Evolutionary conservation across 306 rosid genomes (phyloP), one percentile per base, ranked within the genome.

Genomic region (Datisca glomerata): DNA sequence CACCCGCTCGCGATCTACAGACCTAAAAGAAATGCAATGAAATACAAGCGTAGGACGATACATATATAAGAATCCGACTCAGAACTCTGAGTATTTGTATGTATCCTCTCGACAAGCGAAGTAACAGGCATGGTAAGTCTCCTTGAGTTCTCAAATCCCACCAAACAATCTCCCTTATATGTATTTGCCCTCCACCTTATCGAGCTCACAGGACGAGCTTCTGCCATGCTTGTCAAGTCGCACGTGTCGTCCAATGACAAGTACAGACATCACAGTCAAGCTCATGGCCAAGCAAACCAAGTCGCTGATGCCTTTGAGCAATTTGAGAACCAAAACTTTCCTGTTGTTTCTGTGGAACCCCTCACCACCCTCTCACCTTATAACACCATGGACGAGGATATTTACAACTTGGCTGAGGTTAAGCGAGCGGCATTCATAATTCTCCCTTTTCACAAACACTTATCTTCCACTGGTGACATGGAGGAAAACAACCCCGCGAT

Each of bases 221-320:
- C 96, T 2, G 96, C 96, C 5, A 80, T 85, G 96, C 77, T 85
- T 48, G 77, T n/a, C n/a, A n/a, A n/a, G n/a, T n/a, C n/a, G n/a
- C n/a, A n/a, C n/a, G n/a, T n/a, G n/a, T 85, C 9, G 87, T 74
- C 25, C 93, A 85, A 45, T 9, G 18, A 9, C 16, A 16, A 37
- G 18, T 16, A n/a, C 13, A 17, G 42, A 13, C 16, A 37, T 9
- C 18, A 7, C 18, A 17, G 8, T 7, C 18, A 12, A 37, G 18
- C 9, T 9, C 18, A 16, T 13, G 7, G 7, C 42, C 17, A 13
- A 16, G n/a, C 17, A 12, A 5, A 14, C 13, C 17, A 37, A 37
- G 3, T 7, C 17, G 13, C 7, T 37, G 18, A 37, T 6, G 9
- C 18, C 42, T 12, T 37, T 12, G 18, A 37, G 8, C 16, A n/a